A percentile compares a stretch with the other conserved stretches of the same genome.
Evolutionary conservation across 352 stramenopile genomes (phyloP).

Genomic region (Pythium sp.): DNA sequence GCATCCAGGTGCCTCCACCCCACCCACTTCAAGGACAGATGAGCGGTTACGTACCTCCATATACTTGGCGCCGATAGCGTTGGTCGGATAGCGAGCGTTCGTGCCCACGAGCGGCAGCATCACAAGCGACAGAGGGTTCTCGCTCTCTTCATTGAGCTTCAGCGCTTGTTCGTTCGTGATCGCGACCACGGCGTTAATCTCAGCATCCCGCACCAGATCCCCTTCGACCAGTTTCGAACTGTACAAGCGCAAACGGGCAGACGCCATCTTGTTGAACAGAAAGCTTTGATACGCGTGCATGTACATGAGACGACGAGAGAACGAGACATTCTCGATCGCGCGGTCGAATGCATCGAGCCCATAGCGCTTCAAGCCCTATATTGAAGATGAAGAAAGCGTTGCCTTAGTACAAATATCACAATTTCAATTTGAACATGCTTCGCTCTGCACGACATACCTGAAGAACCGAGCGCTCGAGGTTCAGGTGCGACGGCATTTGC

Average conservation of each 20-base stretch:
- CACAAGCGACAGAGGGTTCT: conserved; percentile 34
- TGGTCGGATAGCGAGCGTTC: conserved; percentile 42
- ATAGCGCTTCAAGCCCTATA: conserved; percentile 54
- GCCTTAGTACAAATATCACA: neutral
- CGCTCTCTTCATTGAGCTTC: conserved; percentile 31
- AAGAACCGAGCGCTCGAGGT: conserved; percentile 56
- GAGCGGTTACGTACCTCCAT: conserved; percentile 28
- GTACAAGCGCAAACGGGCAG: conserved; percentile 38
- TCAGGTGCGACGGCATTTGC: conserved; percentile 38
- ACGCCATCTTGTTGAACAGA: conserved; percentile 68
- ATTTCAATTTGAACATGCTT: neutral
- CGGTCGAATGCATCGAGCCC: conserved; percentile 49
- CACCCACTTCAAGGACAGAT: neutral
- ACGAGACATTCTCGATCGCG: conserved; percentile 47
- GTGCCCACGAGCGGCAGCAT: conserved; percentile 59
- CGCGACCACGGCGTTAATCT: conserved; percentile 25
- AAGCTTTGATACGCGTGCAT: conserved; percentile 80
- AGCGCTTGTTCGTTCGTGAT: conserved; percentile 35
- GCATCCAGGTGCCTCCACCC: neutral
- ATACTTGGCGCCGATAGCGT: conserved; percentile 41
- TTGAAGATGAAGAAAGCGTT: neutral
- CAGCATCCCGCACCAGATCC: conserved; percentile 42
- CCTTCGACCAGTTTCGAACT: conserved; percentile 44
- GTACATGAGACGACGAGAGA: conserved; percentile 64
- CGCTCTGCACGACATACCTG: conserved; percentile 22